Evolutionary conservation across 805 yeast species (phyloP).

Genomic region (Candida namnaoensis): DNA sequence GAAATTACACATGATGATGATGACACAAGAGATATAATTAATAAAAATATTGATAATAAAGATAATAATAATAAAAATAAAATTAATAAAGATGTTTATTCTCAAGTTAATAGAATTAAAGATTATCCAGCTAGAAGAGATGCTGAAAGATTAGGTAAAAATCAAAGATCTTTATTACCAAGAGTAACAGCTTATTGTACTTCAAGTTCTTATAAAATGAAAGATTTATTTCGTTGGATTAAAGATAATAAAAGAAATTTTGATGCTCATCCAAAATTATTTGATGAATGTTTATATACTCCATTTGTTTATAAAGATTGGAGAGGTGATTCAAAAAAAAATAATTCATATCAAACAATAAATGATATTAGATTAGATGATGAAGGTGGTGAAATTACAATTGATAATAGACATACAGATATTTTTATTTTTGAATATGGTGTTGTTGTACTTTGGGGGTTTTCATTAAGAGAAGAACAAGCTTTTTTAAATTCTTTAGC

Average conservation of each 20-base stretch:
- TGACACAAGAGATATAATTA: slow-evolving; percentile 2
- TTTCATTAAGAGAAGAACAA: slow-evolving; percentile 71
- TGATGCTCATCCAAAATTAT: slow-evolving; percentile 75
- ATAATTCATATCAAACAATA: slow-evolving; percentile 13
- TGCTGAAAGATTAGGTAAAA: slow-evolving; percentile 86
- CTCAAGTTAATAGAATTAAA: slow-evolving; percentile 76
- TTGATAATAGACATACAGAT: slow-evolving; percentile 70
- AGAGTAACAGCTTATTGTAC: slow-evolving; percentile 96
- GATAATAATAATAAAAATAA: slow-evolving; percentile 13
- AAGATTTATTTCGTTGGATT: slow-evolving; percentile 78
- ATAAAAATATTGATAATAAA: slow-evolving; percentile 4
- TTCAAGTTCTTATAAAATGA: slow-evolving; percentile 86
- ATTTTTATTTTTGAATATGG: slow-evolving; percentile 92
- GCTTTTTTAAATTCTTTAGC: slow-evolving; percentile 79
- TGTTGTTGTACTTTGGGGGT: slow-evolving; percentile 97
- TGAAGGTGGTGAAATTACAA: slow-evolving; percentile 92
- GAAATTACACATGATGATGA: slow-evolving; percentile 27
- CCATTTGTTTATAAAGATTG: slow-evolving; percentile 79
- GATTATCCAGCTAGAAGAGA: slow-evolving; percentile 87
- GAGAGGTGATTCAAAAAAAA: slow-evolving; percentile 45
- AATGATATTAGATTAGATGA: slow-evolving; percentile 70
- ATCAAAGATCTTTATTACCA: slow-evolving; percentile 68
- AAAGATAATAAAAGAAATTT: slow-evolving; percentile 66
- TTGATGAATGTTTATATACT: slow-evolving; percentile 92
- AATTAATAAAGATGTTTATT: slow-evolving; percentile 49